Evolutionary conservation across 305 asterid genomes (phyloP).

Genomic region (Andrographis paniculata): DNA sequence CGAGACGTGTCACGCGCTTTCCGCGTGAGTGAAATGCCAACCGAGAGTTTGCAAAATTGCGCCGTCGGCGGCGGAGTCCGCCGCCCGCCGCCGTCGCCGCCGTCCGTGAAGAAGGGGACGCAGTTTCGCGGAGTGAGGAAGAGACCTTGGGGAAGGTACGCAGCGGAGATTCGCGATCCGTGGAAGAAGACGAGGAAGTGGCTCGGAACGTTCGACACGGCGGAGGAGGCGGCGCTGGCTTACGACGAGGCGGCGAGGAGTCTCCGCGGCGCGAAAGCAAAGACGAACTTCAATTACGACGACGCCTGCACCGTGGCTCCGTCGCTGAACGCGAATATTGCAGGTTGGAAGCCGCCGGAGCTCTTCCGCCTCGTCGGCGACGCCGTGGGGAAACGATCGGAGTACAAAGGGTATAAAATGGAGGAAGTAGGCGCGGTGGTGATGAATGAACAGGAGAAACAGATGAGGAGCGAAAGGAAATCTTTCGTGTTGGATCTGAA

Average conservation of each 20-base stretch:
- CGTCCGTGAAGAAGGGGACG: conserved; percentile 15
- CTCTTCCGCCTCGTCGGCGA: conserved; percentile 12
- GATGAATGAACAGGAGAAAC: conserved; percentile 29
- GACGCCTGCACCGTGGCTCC: conserved; percentile 12
- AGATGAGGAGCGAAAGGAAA: conserved; percentile 25
- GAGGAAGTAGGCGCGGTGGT: conserved; percentile 28
- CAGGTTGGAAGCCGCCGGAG: conserved; percentile 25
- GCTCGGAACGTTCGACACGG: conserved; percentile 67
- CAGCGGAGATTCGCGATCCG: conserved; percentile 70
- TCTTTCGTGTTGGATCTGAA: conserved; percentile 54
- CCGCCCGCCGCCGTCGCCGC: conserved; percentile 13
- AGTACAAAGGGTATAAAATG: conserved; percentile 34
- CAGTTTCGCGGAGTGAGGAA: conserved; percentile 56
- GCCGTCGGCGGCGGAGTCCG: conserved; percentile 12
- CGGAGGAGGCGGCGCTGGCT: conserved; percentile 68
- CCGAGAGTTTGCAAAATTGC: conserved; percentile 5
- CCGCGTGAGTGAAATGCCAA: conserved; percentile 7
- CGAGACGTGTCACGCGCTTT: neutral
- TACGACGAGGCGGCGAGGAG: conserved; percentile 53
- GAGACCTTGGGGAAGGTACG: conserved; percentile 57
- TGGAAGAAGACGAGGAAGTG: conserved; percentile 60
- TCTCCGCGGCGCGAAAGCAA: conserved; percentile 56
- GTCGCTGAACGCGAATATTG: conserved; percentile 10
- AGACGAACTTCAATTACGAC: conserved; percentile 38
- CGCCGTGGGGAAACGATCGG: no score